These are phyloP conservation scores for Termitomyces sp. DNA, from an alignment of 768 basidiomycete species.

Conservation along the genomic window DNA sequence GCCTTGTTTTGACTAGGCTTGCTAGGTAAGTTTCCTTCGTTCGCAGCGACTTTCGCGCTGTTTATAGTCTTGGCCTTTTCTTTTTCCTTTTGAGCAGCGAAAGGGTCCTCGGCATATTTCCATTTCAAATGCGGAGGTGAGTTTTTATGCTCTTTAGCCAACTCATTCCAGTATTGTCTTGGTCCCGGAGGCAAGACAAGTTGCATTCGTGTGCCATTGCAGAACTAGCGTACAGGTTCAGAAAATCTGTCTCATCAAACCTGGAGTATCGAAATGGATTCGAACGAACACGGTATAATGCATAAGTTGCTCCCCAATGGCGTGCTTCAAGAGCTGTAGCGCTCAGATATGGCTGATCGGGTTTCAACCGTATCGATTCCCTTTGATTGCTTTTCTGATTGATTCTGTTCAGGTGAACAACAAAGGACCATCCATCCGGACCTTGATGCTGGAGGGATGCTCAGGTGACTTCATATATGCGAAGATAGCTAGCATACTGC, in stretches of 20 bases:
- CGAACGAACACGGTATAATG: slow-evolving; percentile 74
- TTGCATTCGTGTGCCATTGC: slow-evolving; percentile 69
- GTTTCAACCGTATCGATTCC: slow-evolving; percentile 67
- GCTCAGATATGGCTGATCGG: slow-evolving; percentile 63
- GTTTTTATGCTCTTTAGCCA: slow-evolving; percentile 64
- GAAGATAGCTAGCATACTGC: slow-evolving; percentile 40
- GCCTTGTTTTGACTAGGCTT: slow-evolving; percentile 14
- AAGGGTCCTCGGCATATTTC: slow-evolving; percentile 89
- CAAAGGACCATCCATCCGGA: slow-evolving; percentile 53
- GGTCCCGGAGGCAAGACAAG: slow-evolving; percentile 77
- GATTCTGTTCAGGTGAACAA: slow-evolving; percentile 56
- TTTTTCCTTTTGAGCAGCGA: slow-evolving; percentile 64
- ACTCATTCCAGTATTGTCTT: slow-evolving; percentile 80
- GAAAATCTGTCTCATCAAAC: slow-evolving; percentile 8
- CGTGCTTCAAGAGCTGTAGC: slow-evolving; percentile 75
- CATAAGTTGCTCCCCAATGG: slow-evolving; percentile 88
- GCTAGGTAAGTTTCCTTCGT: slow-evolving; percentile 9
- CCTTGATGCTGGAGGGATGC: slow-evolving; percentile 35
- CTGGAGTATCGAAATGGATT: slow-evolving; percentile 4
- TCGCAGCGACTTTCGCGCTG: slow-evolving; percentile 26
- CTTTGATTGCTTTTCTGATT: slow-evolving; percentile 67
- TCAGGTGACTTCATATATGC: slow-evolving; percentile 3
- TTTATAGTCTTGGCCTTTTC: slow-evolving; percentile 56
- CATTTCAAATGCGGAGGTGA: slow-evolving; percentile 68
- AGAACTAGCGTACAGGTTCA: slow-evolving; percentile 47